Conservation (phyloP, 164 flowering plant genomes). For the Amborella trichopoda region DNA sequence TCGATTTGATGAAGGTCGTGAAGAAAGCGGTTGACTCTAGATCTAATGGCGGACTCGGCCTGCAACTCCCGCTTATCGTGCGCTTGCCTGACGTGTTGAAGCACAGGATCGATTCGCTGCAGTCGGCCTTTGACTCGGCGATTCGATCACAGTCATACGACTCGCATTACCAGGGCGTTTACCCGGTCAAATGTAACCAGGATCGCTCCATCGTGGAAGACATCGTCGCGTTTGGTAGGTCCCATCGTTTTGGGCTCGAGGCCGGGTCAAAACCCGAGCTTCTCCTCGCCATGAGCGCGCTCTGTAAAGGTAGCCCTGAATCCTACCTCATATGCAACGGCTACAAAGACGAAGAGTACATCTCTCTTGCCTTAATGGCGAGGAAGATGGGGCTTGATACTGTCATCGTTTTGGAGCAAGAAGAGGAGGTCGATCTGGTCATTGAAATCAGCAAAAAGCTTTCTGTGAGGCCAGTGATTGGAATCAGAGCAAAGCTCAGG, state of each 20-base stretch:
- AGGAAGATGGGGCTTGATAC: conserved; percentile 59
- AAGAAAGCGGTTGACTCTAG: conserved; percentile 69
- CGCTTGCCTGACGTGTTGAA: conserved; percentile 83
- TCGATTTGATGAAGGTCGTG: conserved; percentile 80
- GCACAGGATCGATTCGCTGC: conserved; percentile 68
- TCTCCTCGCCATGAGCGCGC: conserved; percentile 80
- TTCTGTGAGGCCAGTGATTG: conserved; percentile 60
- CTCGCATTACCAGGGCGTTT: conserved; percentile 94
- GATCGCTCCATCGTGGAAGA: conserved; percentile 89
- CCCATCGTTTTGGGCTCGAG: conserved; percentile 79
- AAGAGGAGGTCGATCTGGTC: conserved; percentile 86
- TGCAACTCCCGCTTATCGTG: conserved; percentile 68
- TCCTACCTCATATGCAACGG: conserved; percentile 83
- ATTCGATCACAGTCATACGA: conserved; percentile 46
- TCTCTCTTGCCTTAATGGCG: conserved; percentile 69
- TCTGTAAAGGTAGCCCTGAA: conserved; percentile 78
- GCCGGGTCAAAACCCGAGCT: conserved; percentile 99
- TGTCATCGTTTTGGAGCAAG: conserved; percentile 90
- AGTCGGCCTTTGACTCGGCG: conserved; percentile 68
- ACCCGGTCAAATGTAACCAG: conserved; percentile 96
- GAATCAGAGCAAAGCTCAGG: conserved; percentile 82
- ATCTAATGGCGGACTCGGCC: conserved; percentile 59
- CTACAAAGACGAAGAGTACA: conserved; percentile 83
- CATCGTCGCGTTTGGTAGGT: conserved; percentile 64
- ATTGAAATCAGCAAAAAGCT: conserved; percentile 49